These are phyloP conservation scores for Malus fusca DNA, from an alignment of 306 rosid genomes.

Conservation along the genomic window DNA sequence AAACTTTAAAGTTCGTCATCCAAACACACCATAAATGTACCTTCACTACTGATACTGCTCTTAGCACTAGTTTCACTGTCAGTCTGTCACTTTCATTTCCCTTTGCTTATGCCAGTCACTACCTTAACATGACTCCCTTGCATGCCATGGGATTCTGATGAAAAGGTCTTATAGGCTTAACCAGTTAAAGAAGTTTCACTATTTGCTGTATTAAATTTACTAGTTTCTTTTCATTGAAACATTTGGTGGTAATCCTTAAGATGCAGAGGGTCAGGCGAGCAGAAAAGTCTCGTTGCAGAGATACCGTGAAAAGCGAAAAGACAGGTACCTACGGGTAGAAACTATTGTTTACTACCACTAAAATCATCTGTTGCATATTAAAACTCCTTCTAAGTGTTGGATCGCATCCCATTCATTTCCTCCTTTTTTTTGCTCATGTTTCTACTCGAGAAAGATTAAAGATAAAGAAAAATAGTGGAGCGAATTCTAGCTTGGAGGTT, in stretches of 20 bases:
- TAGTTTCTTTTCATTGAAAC: not conserved
- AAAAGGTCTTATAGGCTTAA: not conserved
- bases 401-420: conserved; percentile 23
- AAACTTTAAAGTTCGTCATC: not conserved
- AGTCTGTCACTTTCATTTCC: not conserved
- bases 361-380: conserved; percentile 2
- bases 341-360: not conserved
- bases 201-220: not conserved
- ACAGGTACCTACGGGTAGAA: conserved; percentile 50
- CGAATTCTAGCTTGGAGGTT: conserved; percentile 57
- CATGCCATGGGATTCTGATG: not conserved
- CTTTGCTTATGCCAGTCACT: not conserved
- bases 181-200: not conserved
- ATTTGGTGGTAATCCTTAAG: conserved; percentile 38
- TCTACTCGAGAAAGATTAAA: conserved; percentile 66
- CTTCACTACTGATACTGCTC: not conserved
- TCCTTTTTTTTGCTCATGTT: conserved; percentile 29
- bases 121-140: not conserved
- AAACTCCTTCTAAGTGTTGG: conserved; percentile 9
- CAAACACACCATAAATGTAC: not conserved
- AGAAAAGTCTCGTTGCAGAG: conserved; percentile 77
- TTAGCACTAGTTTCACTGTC: not conserved
- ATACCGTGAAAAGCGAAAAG: conserved; percentile 82
- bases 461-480: conserved; percentile 56
- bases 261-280: conserved; percentile 84